These are phyloP conservation scores for Lentinula sp. DNA, from an alignment of 768 basidiomycete species.

Conservation along the genomic window DNA sequence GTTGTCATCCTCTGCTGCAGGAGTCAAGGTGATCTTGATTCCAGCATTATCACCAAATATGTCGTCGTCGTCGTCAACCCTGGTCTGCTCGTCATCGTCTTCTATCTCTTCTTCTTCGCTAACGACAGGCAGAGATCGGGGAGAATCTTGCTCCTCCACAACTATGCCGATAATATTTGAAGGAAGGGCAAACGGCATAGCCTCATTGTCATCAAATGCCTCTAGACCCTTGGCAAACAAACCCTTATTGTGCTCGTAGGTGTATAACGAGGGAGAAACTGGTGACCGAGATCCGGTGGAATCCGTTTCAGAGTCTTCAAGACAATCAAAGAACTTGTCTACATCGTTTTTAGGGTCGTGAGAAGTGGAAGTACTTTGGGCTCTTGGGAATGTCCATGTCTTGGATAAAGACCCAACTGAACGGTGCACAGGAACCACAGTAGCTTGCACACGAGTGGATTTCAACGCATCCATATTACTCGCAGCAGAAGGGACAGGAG, in stretches of 20 bases:
- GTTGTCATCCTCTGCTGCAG: constrained; percentile 34
- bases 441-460: constrained; percentile 1
- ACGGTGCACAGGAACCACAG: constrained; percentile 20
- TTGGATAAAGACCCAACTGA: constrained; percentile 47
- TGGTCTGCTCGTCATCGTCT: constrained; percentile 26
- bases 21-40: constrained; percentile 68
- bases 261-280: constrained; percentile 33
- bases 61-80: constrained; percentile 36
- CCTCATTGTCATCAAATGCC: constrained; percentile 40
- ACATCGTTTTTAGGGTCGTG: constrained; percentile 35
- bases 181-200: constrained; percentile 41
- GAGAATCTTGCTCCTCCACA: constrained; percentile 24
- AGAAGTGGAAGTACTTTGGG: constrained; percentile 12
- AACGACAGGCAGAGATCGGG: constrained; percentile 29
- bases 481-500: constrained; percentile 15
- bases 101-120: constrained; percentile 44
- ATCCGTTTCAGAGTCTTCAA: constrained; percentile 46
- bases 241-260: constrained; percentile 52
- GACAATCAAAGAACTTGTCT: constrained; percentile 75
- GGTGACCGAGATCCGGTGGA: constrained; percentile 31
- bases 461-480: constrained; percentile 9
- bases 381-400: constrained; percentile 63
- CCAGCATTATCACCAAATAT: constrained; percentile 63
- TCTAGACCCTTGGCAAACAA: constrained; percentile 53
- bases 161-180: constrained; percentile 27